Evolutionary conservation across 75 land plant species (phyloP).

Genomic region (Selaginella moellendorffii): DNA sequence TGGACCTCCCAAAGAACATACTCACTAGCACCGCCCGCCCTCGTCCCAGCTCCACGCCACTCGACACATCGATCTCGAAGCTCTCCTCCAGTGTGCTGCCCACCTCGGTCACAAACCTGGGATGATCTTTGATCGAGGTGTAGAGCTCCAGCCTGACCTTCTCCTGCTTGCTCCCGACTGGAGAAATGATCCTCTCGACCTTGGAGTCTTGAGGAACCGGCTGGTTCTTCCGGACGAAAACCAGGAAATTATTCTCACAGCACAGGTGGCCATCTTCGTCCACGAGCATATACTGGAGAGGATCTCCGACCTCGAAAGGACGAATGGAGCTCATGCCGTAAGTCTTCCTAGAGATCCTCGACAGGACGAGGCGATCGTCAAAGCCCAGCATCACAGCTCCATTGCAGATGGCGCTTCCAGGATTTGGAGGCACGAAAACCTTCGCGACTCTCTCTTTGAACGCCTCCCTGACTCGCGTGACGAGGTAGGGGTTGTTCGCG

Average conservation of each 20-base stretch:
- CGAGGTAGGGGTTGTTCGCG: constrained; percentile 7
- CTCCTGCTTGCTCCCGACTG: neutral
- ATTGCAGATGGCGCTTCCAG: constrained; percentile 15
- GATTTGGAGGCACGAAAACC: constrained; percentile 11
- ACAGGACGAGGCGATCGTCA: neutral
- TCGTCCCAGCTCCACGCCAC: constrained; percentile 4
- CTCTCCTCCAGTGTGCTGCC: constrained; percentile 3
- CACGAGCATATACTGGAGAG: neutral
- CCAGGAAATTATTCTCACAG: neutral
- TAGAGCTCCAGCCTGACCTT: constrained; percentile 10
- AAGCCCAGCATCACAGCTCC: constrained; percentile 10
- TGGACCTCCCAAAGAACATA: constrained; percentile 17
- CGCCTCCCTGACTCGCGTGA: neutral
- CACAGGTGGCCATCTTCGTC: neutral
- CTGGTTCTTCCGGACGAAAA: constrained; percentile 9
- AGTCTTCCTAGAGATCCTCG: constrained; percentile 10
- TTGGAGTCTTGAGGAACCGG: neutral
- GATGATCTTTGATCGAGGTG: neutral
- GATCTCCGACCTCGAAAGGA: neutral
- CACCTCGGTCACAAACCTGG: constrained; percentile 10
- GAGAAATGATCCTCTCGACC: neutral
- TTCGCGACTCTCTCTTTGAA: neutral
- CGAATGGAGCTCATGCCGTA: constrained; percentile 6
- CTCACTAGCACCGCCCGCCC: constrained; percentile 1
- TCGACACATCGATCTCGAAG: constrained; percentile 5